These are phyloP conservation scores for Kondoa subrosea DNA, from an alignment of 768 basidiomycete species.

Conservation along the genomic window DNA sequence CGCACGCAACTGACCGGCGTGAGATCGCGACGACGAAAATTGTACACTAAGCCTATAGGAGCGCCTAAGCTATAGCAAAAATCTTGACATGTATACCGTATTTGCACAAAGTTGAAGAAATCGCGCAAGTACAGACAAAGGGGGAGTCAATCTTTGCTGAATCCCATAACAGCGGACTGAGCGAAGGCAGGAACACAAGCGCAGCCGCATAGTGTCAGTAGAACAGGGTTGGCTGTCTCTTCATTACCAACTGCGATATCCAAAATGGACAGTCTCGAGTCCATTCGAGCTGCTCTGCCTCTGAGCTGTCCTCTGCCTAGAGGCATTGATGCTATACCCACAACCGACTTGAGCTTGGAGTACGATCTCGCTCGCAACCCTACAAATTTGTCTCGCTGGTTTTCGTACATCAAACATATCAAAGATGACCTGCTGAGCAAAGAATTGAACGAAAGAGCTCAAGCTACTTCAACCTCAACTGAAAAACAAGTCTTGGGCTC, in stretches of 20 bases:
- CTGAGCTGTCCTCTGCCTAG: neutral
- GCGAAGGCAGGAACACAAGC: no score
- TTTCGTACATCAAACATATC: slow-evolving; percentile 61
- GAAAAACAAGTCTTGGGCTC: slow-evolving; percentile 51
- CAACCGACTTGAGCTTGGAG: slow-evolving; percentile 3
- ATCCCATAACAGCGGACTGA: no score
- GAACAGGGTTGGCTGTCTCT: no score
- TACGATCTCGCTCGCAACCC: neutral
- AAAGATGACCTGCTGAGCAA: slow-evolving; percentile 46
- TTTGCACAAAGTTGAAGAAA: no score
- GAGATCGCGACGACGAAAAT: no score
- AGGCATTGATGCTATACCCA: neutral
- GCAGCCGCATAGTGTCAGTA: no score
- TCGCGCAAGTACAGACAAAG: no score
- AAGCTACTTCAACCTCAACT: slow-evolving; percentile 32
- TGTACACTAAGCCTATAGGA: no score
- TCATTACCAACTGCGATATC: neutral
- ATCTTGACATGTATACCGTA: no score
- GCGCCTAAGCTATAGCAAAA: no score
- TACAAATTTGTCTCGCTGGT: slow-evolving; percentile 78
- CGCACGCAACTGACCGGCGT: no score
- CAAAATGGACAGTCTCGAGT: slow-evolving; percentile 1
- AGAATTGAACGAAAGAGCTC: slow-evolving; percentile 21
- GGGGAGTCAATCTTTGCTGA: no score
- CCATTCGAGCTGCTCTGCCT: slow-evolving; percentile 3